Base-by-base conservation (phyloP, 805 yeast species). In the Myxozyma geophila region DNA sequence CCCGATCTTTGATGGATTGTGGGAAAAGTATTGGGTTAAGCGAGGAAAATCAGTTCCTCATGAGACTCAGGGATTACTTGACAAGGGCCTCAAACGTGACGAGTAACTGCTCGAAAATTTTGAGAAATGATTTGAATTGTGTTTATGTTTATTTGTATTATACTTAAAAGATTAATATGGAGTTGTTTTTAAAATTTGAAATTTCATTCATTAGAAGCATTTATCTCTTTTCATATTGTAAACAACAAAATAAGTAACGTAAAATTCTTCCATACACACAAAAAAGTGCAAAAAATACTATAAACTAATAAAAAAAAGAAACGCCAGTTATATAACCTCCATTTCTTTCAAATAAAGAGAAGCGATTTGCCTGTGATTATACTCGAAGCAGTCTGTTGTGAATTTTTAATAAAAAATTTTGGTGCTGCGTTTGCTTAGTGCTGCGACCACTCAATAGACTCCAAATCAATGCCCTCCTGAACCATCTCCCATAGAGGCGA, bases 401-500 rank as follows among this genome's bases (percentile, higher is more conserved):
- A 47, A 47, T 12, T 23, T 9, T 19, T 21, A 35, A 33, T 33
- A 6, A 5, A 13, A 49, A 33, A 33, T 13, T 17, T 12, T 33
- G 21, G 28, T n/a, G n/a, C 28, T 28, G 28, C 28, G 2, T 6
- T 19, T 8, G 39, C 10, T 47, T 54, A 95, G 78, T 95, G 99
- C 69, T 97, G 98, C 64, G 97, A 90, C 99, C 99, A 95, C 80
- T 95, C 96, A 73, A 95, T 95, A 40, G 96, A 83, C 73, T 88
- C 84, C 76, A 95, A 81, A 75, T 95, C 99, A 73, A 95, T 93
- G 70, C 99, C 99, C 70, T 95, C 98, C 78, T 95, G 97, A 62
- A 91, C 97, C 98, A 95, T 92, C 80, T 95, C 99, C 98, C 98
- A 95, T 72, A 95, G 81, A 54, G 99, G 99, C 62, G 95, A 87